Percentiles rank a stretch among this genome's conserved stretches.
Evolutionary conservation across 805 yeast species (phyloP).

Genomic region (Kregervanrija fluxuum): DNA sequence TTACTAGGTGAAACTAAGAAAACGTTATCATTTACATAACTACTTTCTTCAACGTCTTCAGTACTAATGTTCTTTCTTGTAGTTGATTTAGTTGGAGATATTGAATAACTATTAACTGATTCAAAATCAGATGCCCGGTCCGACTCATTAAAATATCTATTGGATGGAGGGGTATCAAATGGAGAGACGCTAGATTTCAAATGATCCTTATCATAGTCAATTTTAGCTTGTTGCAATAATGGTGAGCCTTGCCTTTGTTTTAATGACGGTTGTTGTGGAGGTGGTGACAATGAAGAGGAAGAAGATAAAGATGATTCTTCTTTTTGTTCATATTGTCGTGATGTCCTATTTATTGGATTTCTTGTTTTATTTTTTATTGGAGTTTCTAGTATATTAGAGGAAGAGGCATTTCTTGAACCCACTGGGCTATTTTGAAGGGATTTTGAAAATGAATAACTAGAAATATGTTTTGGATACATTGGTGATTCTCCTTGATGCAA

Average conservation of each 20-base stretch:
- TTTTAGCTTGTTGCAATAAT: not conserved
- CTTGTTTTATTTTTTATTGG: not conserved
- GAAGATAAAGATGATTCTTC: not conserved
- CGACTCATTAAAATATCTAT: not conserved
- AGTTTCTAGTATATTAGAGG: not conserved
- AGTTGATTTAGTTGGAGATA: no score
- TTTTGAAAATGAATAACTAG: not conserved
- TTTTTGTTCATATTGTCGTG: no score
- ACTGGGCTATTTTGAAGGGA: not conserved
- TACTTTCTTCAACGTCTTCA: not conserved
- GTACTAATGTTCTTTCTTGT: no score
- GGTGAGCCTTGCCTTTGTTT: not conserved
- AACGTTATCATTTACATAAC: not conserved
- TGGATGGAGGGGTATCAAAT: constrained; percentile 12
- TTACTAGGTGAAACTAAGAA: constrained; percentile 1
- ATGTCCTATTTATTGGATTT: no score
- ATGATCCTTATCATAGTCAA: not conserved
- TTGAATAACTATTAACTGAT: no score
- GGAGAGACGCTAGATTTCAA: constrained; percentile 6
- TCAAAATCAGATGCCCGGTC: not conserved
- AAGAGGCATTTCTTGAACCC: constrained; percentile 3
- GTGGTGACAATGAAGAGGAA: not conserved
- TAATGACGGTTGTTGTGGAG: not conserved
- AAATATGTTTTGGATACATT: constrained; percentile 22
- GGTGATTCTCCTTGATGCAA: constrained; percentile 27